Evolutionary conservation across 495 filamentous ascomycete genomes (phyloP).

Genomic region (Trichoderma asperelloides): DNA sequence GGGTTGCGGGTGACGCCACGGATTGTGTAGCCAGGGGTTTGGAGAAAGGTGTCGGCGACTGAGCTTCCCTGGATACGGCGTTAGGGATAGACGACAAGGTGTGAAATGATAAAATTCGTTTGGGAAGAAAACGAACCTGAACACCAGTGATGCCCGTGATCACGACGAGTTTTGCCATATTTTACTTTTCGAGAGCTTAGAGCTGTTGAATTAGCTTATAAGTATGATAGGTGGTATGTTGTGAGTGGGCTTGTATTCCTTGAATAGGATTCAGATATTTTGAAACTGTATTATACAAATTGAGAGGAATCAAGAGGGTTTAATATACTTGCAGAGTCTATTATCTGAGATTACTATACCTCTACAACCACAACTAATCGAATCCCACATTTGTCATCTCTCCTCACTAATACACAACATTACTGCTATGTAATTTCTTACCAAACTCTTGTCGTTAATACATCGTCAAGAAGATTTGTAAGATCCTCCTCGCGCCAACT

Average conservation of each 20-base stretch:
- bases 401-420: neutral
- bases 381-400: neutral
- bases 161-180: neutral
- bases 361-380: neutral
- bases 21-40: slow-evolving; percentile 23
- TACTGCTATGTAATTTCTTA: neutral
- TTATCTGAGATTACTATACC: too few species aligned
- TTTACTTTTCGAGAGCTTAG: neutral
- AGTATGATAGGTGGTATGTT: neutral
- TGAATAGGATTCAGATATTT: too few species aligned
- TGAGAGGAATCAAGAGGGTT: too few species aligned
- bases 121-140: neutral
- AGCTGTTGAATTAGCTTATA: too few species aligned
- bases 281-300: too few species aligned
- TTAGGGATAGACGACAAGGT: neutral
- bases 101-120: neutral
- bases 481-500: neutral
- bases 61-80: slow-evolving; percentile 27
- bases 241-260: too few species aligned
- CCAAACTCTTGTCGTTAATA: neutral
- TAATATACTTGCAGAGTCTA: too few species aligned
- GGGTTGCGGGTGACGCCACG: slow-evolving; percentile 41
- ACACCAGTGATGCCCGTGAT: neutral
- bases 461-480: neutral
- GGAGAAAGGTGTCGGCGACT: slow-evolving; percentile 30